Evolutionary conservation across 352 stramenopile genomes (phyloP).

Genomic region (Phytophthora macrochlamydospora): DNA sequence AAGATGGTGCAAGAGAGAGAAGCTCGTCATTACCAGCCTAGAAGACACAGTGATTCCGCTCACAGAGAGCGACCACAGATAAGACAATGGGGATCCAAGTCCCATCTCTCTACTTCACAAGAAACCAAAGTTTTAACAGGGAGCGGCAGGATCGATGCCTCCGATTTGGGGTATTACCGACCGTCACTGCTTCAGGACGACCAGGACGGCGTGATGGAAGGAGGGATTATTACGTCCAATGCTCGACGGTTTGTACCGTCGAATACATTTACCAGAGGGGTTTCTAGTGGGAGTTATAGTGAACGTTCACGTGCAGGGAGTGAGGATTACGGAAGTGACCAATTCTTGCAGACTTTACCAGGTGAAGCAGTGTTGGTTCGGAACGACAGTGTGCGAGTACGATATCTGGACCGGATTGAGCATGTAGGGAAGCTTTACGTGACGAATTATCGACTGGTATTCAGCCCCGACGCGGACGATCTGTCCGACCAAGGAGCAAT

Average conservation of each 20-base stretch:
- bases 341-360: constrained; percentile 56
- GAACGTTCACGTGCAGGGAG: constrained; percentile 25
- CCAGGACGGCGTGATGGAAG: constrained; percentile 19
- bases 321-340: constrained; percentile 28
- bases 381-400: constrained; percentile 63
- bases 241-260: constrained; percentile 22
- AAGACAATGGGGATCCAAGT: constrained; percentile 13
- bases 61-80: constrained; percentile 9
- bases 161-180: constrained; percentile 9
- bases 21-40: constrained; percentile 20
- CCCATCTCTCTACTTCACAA: constrained; percentile 2
- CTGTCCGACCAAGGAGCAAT: constrained; percentile 13
- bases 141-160: constrained; percentile 6
- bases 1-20: constrained; percentile 69
- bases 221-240: constrained; percentile 39
- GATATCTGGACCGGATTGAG: constrained; percentile 54
- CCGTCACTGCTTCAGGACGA: constrained; percentile 4
- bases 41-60: constrained; percentile 38
- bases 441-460: constrained; percentile 84
- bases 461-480: constrained; percentile 48
- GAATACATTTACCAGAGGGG: constrained; percentile 7
- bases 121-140: constrained; percentile 2
- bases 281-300: constrained; percentile 17
- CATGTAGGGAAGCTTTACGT: constrained; percentile 72
- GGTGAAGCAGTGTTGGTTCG: constrained; percentile 72